These are phyloP conservation scores for Amorphotheca resinae DNA, from an alignment of 495 filamentous ascomycete genomes.

Conservation along the genomic window DNA sequence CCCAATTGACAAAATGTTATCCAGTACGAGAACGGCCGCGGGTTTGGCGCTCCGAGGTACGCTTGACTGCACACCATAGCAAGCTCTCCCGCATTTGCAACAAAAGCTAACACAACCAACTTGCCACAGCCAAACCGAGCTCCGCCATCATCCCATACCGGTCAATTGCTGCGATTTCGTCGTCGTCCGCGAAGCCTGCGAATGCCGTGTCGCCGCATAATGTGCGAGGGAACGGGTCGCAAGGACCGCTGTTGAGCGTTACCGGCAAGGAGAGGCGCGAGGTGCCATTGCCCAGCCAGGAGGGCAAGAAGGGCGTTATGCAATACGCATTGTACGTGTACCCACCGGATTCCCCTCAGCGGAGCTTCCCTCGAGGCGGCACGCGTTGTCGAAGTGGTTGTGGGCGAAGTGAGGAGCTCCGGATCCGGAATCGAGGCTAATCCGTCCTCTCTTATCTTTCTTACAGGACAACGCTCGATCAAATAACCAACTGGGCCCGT, in stretches of 20 bases:
- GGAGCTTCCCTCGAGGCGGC: too few species aligned
- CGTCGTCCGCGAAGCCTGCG: constrained; percentile 45
- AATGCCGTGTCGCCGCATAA: constrained; percentile 28
- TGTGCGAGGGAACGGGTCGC: constrained; percentile 8
- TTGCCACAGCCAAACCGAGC: constrained; percentile 44
- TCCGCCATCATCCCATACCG: constrained; percentile 47
- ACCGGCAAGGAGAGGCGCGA: constrained; percentile 39
- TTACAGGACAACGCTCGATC: constrained; percentile 84
- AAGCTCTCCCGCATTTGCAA: constrained; percentile 7
- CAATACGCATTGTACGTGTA: constrained; percentile 88
- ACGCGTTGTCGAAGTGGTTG: too few species aligned
- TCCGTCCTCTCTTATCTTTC: too few species aligned
- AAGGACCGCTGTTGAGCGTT: constrained; percentile 24
- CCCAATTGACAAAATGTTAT: constrained; percentile 42
- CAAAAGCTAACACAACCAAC: constrained; percentile 19
- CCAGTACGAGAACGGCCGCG: constrained; percentile 49
- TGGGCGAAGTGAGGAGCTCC: too few species aligned
- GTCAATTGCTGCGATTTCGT: constrained; percentile 45
- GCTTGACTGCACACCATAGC: constrained; percentile 19
- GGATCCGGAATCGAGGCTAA: too few species aligned
- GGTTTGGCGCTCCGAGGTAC: constrained; percentile 60
- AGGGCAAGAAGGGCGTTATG: constrained; percentile 84
- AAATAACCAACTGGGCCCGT: constrained; percentile 87
- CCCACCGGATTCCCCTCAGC: too few species aligned
- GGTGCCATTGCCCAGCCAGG: constrained; percentile 81